Evolutionary conservation across 306 rosid species (phyloP), one percentile per base, ranked within the genome.

Genomic region (Prunus armeniaca): DNA sequence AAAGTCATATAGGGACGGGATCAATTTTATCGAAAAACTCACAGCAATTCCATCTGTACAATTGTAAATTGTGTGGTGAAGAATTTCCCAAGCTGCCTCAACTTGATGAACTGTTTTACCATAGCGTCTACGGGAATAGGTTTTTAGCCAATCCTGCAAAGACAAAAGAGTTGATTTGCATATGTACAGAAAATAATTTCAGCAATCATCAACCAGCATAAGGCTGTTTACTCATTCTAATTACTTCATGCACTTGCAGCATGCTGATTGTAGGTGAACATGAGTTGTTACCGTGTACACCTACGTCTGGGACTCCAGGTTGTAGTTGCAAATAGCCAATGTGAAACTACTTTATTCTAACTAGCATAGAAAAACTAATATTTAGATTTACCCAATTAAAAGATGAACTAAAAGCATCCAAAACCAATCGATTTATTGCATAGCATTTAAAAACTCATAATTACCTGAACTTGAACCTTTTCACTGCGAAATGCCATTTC

Each of bases 21-120:
- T 13, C 54, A 72, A 51, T 38, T 56, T 38, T 55, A 56, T 4
- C 52, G 55, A 63, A 65, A 75, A 57, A 93, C 93, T 22, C 88
- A 94, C 98, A 61, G 95, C 97, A 69, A 94, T 89, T 69, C 91
- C 93, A 20, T 92, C 98, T 3, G 92, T 89, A 68, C 97, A 94
- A 69, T 92, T 94, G 84, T 94, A 94, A 72, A 94, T 73, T 72
- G 97, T 92, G 77, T 68, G 96, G 87, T 92, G 90, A 82, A 94
- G 98, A 78, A 92, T 88, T 75, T 87, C 87, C 98, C 97, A 94
- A 69, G 98, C 95, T 64, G 90, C 88, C 66, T 94, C 95, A 71
- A 88, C 81, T 82, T 90, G 82, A 67, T 77, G 90, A 81, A 79
- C 65, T 81, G 86, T 85, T 85, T 88, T 90, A 78, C 96, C 98